Evolutionary conservation across 1,284 basidiomycete genomes (phyloP), one percentile per base, ranked within the genome.

Genomic region (Sporisorium sorghi): DNA sequence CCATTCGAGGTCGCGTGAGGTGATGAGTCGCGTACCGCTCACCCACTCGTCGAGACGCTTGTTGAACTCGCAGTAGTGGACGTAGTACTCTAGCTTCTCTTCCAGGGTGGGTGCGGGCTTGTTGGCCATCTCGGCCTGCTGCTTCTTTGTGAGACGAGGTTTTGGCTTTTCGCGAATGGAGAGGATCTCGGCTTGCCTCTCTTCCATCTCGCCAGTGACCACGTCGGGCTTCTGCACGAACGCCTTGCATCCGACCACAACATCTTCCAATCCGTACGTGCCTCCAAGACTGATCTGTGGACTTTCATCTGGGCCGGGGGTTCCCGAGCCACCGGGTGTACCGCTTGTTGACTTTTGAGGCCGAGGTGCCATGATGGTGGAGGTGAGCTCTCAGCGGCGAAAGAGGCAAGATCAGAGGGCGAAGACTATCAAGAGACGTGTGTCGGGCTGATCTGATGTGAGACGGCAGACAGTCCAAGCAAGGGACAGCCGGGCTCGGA

Each of bases 31-130:
- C 3, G 92, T 91, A 17, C 92, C 93, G 26, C 91, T 87, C n/a
- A 99, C 92, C 97, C 97, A 99, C 75, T 97, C 97, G 85, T 99
- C 97, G 53, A 99, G 88, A 80, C 97, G 94, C 86, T 78, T 75
- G 64, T 81, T 78, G 62, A 79, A 78, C 49, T 79, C 80, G 61
- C 68, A 70, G 52, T 77, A 78, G 57, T 79, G 78, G 14, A 79
- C 73, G 39, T 80, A 78, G 60, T 73, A 76, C 46, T 79, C 79
- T 17, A 74, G 53, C 61, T 76, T 77, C 40, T 80, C 74, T 57
- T 80, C 76, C 26, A 78, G 35, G 2, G 68, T 72, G 0, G 73
- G 73, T 0, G 68, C 73, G 12, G 73, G 73, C 48, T 70, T 72
- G 42, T 61, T 60, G 14, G 59, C 66, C n/a, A 63, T 52, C 21